Conservation (phyloP, 148 eudicot species). For the Cornus suecica region DNA sequence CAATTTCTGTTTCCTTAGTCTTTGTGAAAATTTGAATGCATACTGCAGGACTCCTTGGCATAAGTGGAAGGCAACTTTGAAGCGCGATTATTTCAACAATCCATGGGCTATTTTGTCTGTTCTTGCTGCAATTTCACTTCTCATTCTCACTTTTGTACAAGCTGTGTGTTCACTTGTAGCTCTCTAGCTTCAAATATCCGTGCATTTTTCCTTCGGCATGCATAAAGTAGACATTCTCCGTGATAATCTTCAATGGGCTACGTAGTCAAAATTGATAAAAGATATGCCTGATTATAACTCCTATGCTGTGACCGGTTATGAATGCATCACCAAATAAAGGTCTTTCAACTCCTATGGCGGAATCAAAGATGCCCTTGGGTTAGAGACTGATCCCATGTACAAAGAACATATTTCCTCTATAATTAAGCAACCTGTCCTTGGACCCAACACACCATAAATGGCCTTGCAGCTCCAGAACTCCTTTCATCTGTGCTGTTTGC, state of each 20-base stretch:
- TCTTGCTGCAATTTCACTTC: no score
- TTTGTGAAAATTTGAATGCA: no score
- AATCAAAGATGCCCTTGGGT: conserved; percentile 14
- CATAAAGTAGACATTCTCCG: neutral
- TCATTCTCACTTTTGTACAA: no score
- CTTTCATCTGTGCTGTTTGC: conserved; percentile 60
- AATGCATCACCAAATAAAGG: neutral
- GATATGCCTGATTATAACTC: conserved; percentile 1
- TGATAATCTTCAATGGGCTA: neutral
- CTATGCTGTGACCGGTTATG: neutral
- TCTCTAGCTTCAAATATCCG: no score
- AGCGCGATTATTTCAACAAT: no score
- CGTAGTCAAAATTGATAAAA: neutral
- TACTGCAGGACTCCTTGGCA: no score
- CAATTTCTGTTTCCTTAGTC: no score
- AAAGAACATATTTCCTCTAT: conserved; percentile 61
- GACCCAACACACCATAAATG: conserved; percentile 83
- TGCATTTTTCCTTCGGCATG: no score
- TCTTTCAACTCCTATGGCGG: neutral
- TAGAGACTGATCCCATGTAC: conserved; percentile 52
- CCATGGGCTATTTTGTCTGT: no score
- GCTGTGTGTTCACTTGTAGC: no score
- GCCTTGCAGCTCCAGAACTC: conserved; percentile 66
- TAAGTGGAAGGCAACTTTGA: no score
- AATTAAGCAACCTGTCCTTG: conserved; percentile 40